phyloP scores from a whole-genome alignment of 768 basidiomycete genomes.

The Suillus cothurnatus region DNA sequence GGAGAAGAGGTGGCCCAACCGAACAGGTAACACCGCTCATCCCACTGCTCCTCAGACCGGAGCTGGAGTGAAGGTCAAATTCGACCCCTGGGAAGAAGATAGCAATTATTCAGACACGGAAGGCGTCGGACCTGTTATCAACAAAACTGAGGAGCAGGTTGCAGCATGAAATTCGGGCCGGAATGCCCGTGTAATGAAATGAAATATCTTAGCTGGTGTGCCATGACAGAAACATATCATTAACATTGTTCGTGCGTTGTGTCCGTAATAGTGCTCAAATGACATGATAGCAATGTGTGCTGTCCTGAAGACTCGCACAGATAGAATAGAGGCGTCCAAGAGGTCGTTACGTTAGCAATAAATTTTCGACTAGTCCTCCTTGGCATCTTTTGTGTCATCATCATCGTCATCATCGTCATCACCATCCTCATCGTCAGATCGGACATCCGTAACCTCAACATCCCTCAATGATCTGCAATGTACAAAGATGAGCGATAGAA shows the following conservation, averaged over 20 bases:
- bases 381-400: slow-evolving; percentile 26
- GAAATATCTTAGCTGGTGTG: not conserved
- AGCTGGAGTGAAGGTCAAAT: slow-evolving; percentile 52
- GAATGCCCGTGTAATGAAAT: slow-evolving; percentile 11
- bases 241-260: slow-evolving; percentile 1
- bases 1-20: slow-evolving; percentile 78
- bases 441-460: slow-evolving; percentile 58
- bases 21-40: slow-evolving; percentile 33
- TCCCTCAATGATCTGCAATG: slow-evolving; percentile 54
- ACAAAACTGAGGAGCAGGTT: slow-evolving; percentile 12
- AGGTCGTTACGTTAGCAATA: not conserved
- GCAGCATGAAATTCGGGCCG: slow-evolving; percentile 8
- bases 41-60: slow-evolving; percentile 24
- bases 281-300: slow-evolving; percentile 9
- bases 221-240: slow-evolving; percentile 1
- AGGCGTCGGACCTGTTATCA: slow-evolving; percentile 33
- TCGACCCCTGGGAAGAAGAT: slow-evolving; percentile 63
- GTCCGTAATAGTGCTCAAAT: slow-evolving; percentile 1
- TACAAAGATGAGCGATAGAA: slow-evolving; percentile 13
- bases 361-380: slow-evolving; percentile 31
- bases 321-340: not conserved
- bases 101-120: slow-evolving; percentile 48
- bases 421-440: slow-evolving; percentile 78
- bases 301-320: slow-evolving; percentile 1
- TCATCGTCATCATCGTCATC: slow-evolving; percentile 35